Conservation (phyloP, 257 asterid genomes). For the Ophiorrhiza pumila region DNA sequence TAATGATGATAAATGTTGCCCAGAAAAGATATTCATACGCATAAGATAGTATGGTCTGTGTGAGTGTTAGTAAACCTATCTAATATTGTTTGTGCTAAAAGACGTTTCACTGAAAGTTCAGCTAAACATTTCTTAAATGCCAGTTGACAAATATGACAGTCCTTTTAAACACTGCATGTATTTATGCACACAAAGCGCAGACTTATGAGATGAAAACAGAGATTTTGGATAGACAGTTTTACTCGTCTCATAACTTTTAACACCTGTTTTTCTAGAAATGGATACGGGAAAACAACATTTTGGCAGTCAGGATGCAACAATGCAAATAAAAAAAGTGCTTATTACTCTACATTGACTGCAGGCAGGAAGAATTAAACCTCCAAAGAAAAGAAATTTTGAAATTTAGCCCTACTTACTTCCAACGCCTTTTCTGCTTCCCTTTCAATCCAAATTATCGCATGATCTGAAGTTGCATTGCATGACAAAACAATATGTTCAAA, state of each 20-base stretch:
- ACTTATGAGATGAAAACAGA: too few relatives aligned
- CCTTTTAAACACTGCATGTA: too few relatives aligned
- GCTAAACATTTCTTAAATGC: background rate
- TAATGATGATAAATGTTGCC: too few relatives aligned
- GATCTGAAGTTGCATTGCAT: slow-evolving; percentile 90
- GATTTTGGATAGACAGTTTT: too few relatives aligned
- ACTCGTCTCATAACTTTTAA: too few relatives aligned
- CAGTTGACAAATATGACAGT: too few relatives aligned
- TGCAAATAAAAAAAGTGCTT: background rate
- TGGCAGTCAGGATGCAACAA: background rate
- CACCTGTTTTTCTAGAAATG: background rate
- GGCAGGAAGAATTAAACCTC: background rate
- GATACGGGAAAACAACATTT: background rate
- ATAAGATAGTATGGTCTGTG: background rate
- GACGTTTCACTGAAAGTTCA: background rate
- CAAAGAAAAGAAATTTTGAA: background rate
- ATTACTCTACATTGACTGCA: background rate
- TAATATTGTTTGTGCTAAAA: background rate
- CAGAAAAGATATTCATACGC: background rate
- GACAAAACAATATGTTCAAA: slow-evolving; percentile 93
- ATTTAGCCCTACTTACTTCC: slow-evolving; percentile 43
- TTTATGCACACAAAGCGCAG: too few relatives aligned
- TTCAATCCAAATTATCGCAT: slow-evolving; percentile 87
- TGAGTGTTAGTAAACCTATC: background rate
- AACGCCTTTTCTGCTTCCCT: slow-evolving; percentile 80